Evolutionary conservation across 2,329 filamentous ascomycete genomes (phyloP), one percentile per base, ranked within the genome.

Genomic region (Colletotrichum caudatum): DNA sequence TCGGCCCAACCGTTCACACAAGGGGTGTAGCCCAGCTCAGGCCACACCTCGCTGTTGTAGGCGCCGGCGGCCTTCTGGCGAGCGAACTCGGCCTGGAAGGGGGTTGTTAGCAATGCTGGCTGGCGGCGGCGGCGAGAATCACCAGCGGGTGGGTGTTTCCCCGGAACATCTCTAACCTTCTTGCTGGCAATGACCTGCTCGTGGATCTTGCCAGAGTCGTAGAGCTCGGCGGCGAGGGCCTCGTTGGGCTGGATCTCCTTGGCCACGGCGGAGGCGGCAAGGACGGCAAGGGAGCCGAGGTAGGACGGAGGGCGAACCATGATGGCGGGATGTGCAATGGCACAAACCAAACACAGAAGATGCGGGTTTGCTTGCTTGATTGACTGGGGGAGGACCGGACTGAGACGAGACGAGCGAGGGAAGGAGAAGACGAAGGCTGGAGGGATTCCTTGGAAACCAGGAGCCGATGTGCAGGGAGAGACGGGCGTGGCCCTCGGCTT

Each of bases 1-100:
- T 80, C 80, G 3, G 83, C 85, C 16, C 81, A 75, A 4, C 85
- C 85, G 29, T 84, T 78, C 11, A 80, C 77, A 73, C 85, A 87
- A 35, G 74, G 72, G 8, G 80, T 80, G 74, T 80, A 82, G 18
- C 80, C 80, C 7, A 83, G 78, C 60, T 79, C 78, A 5, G 81
- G 82, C 41, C 79, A 83, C 44, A 78, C 76, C 3, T 78, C 75
- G 53, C 80, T 81, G 11, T 79, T 76, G 67, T 82, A 64, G 51
- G 72, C 54, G 53, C 73, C 73, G n/a, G 73, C 56, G 33, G 71
- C 73, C 39, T 46, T 67, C 46, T 73, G 71, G 51, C 71, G 64
- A 26, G 71, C 62, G 26, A 70, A 74, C 39, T 72, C 66, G 33
- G 70, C 70, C 70, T 72, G 44, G 0, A 1, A 3, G 7, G 53